Percentiles rank a stretch among this genome's conserved stretches.
Conservation (phyloP, 2,329 filamentous ascomycete species). For the Diaporthe vaccinii region DNA sequence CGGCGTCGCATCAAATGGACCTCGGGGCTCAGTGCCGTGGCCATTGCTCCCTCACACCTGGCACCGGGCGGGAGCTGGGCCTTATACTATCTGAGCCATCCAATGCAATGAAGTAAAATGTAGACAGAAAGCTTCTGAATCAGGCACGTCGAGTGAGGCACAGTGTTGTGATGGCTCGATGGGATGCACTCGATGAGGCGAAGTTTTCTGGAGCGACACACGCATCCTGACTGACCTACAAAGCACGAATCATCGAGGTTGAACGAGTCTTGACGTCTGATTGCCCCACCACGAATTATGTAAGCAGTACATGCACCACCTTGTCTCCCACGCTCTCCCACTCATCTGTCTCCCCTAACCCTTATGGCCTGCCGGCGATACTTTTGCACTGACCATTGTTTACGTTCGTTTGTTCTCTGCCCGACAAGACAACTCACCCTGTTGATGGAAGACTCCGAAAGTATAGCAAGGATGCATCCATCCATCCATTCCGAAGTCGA, state of each 20-base stretch:
- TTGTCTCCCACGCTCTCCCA: too few species aligned
- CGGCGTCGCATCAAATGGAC: constrained; percentile 30
- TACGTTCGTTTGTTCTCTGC: background rate
- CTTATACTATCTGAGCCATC: background rate
- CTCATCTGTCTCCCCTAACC: background rate
- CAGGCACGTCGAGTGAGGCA: too few species aligned
- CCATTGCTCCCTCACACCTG: constrained; percentile 23
- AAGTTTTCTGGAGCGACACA: background rate
- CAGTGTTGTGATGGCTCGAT: background rate
- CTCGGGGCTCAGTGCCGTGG: constrained; percentile 30
- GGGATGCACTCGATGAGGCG: too few species aligned
- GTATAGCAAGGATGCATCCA: background rate
- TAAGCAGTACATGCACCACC: background rate
- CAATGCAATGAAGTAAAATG: too few species aligned
- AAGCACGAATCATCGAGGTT: constrained; percentile 12
- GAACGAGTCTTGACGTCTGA: constrained; percentile 17
- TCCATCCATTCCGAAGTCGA: background rate
- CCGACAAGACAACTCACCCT: background rate
- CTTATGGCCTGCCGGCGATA: background rate
- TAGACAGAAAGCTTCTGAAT: accelerated
- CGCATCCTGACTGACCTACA: background rate
- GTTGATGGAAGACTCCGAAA: background rate
- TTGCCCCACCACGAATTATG: background rate
- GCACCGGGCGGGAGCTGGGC: background rate
- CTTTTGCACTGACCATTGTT: background rate